Evolutionary conservation across 177 flowering plant species (phyloP), one percentile per base, ranked within the genome.

Genomic region (Vitis hybrid): DNA sequence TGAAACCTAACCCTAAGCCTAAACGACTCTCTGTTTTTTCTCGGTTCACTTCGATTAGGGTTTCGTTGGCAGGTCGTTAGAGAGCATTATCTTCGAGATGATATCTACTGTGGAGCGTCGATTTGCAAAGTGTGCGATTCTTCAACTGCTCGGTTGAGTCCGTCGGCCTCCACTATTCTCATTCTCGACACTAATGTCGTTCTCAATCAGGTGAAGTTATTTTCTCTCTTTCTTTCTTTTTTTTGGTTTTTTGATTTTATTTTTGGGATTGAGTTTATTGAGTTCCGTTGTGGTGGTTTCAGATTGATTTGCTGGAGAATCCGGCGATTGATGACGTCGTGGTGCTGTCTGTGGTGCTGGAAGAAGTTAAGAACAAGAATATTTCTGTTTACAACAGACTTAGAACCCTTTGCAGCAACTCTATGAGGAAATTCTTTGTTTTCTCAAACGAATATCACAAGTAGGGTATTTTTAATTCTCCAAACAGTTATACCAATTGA

Each of bases 221-320:
- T 4, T 30, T 62, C 61, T 13, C 4, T 5, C 2, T 59, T 65
- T 53, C 48, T 69, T n/a, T 77, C 32, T 24, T 2, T 24, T 32
- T 12, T 35, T 62, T 64, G 17, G 13, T 2, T 5, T 60, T 64
- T 59, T 73, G 11, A 66, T 11, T 41, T 18, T 54, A 30, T 41
- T 12, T 3, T 58, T 17, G 63, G 59, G 12, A 12, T 3, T 59
- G 50, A 13, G 35, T 5, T 15, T 57, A 3, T 46, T 1, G 57
- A 30, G 11, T 77, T 61, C 1, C 0, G 35, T 50, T 52, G 15
- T 18, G 27, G 35, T 72, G 53, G 7, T 48, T 77, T 46, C 67
- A 92, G 99, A 94, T 94, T 84, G 98, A 95, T 81, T 87, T 95
- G 86, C 91, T 95, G 24, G 99, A 95, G 85, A 93, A 93, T 78